Base-by-base conservation (phyloP, 768 basidiomycete genomes). In the Leccinum imitatum region DNA sequence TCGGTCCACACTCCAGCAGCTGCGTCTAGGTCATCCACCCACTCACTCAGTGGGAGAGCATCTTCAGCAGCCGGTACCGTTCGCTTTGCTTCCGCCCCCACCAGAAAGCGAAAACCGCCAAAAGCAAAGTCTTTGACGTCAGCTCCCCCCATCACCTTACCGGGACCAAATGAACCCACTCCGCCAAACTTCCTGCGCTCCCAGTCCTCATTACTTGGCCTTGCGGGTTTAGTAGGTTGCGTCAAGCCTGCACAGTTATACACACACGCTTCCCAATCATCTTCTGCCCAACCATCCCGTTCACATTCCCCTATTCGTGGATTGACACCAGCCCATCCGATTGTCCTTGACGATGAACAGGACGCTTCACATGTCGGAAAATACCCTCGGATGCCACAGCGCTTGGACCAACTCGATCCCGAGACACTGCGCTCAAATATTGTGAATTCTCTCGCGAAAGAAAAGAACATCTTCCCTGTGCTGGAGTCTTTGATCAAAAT, bases 141-240 rank as follows among this genome's bases (percentile, higher is more conserved):
- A 10, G 79, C 81, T 10, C 85, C 85, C 14, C 79, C 83, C 48
- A 89, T 91, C 25, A 60, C 76, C 21, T 73, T 91, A 1, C 90
- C 89, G 0, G 83, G 84, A 63, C 83, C 87, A 23, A 78, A 82
- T 53, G 81, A 77, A 46, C 87, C 86, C 1, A 74, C 78, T 15
- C 90, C 90, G 17, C 73, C 82, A 8, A 84, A 90, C 69, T 89
- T 90, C 58, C 74, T 92, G 54, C 86, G 90, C 31, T 90, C 82
- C 63, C 90, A 91, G 70, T 78, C 84, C 35, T 85, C 86, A 1
- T 76, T 92, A 3, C 79, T 92, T 8, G 90, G 90, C 9, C 79
- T 81, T 17, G 90, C 90, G 11, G 90, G 90, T 37, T 73, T 88
- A 46, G 84, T 92, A 19, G 84, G 82, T 41, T 83, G 83, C 4